Evolutionary conservation across 257 asterid species (phyloP).

Genomic region (Rubia yunnanensis): DNA sequence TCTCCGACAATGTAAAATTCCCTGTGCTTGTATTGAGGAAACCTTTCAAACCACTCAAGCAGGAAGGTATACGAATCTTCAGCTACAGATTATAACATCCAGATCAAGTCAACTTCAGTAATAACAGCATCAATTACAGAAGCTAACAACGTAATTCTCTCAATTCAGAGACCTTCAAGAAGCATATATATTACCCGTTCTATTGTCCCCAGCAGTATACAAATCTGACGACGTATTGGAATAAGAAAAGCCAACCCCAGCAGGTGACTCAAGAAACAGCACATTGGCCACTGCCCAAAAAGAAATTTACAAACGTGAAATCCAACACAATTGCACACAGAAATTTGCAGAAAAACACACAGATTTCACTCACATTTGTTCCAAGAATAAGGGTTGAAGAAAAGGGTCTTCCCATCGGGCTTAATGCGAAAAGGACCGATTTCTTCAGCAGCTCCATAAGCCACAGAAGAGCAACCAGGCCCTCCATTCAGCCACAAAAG

Average conservation of each 20-base stretch:
- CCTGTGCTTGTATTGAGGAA: constrained; percentile 89
- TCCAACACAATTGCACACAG: not conserved
- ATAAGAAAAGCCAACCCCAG: constrained; percentile 97
- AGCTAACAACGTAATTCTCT: constrained; percentile 4
- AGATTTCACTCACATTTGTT: constrained; percentile 57
- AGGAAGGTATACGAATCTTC: constrained; percentile 79
- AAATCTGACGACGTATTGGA: constrained; percentile 84
- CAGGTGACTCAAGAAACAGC: constrained; percentile 93
- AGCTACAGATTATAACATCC: constrained; percentile 45
- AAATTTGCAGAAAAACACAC: constrained; percentile 4
- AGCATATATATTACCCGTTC: constrained; percentile 55
- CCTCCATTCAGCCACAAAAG: constrained; percentile 98
- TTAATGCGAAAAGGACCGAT: constrained; percentile 88
- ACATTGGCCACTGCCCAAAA: constrained; percentile 78
- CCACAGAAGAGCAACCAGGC: constrained; percentile 97
- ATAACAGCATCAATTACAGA: not conserved
- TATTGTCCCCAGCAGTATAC: constrained; percentile 67
- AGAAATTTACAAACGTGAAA: constrained; percentile 14
- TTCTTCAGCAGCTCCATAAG: constrained; percentile 93
- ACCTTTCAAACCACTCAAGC: constrained; percentile 87
- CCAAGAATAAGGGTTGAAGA: constrained; percentile 80
- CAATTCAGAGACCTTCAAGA: not conserved
- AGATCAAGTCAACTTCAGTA: constrained; percentile 6
- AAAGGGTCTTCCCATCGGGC: constrained; percentile 78
- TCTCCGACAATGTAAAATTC: constrained; percentile 91